Evolutionary conservation across 176 grass and related monocot species (phyloP), one percentile per base, ranked within the genome.

Genomic region (Oryza brachyantha): DNA sequence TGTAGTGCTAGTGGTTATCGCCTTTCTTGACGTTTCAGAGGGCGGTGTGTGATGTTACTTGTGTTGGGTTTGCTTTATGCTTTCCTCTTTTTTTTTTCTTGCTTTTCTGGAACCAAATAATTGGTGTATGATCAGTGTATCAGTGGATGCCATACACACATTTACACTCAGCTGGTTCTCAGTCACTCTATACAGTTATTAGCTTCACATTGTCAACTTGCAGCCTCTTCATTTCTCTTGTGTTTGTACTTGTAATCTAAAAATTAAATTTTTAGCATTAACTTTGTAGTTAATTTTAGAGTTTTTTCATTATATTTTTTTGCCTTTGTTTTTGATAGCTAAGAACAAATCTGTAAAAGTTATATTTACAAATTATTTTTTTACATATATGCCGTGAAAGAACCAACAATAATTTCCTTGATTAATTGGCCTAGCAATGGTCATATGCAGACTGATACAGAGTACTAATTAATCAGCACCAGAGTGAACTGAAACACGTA

Each of bases 41-140:
- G 38, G 63, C 27, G 21, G 36, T 57, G 63, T 83, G 61, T 72
- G 38, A 68, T 76, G 72, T 60, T 83, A 42, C 72, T 14, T 75
- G 61, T 55, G 36, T 66, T 68, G 61, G 72, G 35, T 50, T 58
- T 9, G 45, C 46, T 76, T 83, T 83, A 35, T 68, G 13, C 35
- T 67, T 28, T 29, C 17, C n/a, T 12, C 35, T 67, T 28, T 29
- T 11, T 13, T 12, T 63, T 73, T 35, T 17, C 38, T 24, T 3
- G 26, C 41, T 48, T 66, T 66, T 31, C 28, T 7, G 5, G 7
- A 70, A 13, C 26, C 17, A 22, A 43, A 65, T 65, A 52, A 63
- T 10, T 50, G 32, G 36, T 74, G 10, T 29, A 52, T 52, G 48
- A 50, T 42, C 40, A 43, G 17, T 74, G 10, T 39, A 22, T 32